Base-by-base conservation (phyloP, 331 rosid genomes). In the Stylosanthes scabra region DNA sequence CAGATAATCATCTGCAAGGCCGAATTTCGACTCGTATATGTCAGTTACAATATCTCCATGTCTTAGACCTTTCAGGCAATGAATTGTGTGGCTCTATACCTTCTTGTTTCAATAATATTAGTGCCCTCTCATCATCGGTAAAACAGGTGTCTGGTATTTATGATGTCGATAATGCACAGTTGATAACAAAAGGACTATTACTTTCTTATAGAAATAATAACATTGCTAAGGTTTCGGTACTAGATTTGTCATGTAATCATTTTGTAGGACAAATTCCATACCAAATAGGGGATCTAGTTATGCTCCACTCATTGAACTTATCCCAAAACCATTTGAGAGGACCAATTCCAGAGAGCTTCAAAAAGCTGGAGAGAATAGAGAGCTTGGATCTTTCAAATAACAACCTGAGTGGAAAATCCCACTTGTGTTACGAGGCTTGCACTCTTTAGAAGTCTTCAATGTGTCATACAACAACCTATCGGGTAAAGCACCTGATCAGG, bases 351-450 rank as follows among this genome's bases (percentile, higher is more conserved):
- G n/a, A 59, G 29, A 72, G 51, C 50, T 47, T 72, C 6, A 59
- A 46, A 2, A 59, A 59, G 15, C 13, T 72, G 37, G 2, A 28
- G 15, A 37, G 7, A 7, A 60, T 72, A 29, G 77, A 71, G 47
- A 71, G 76, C 58, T 45, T 71, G 46, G 67, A 71, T 15, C 49
- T 68, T 68, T 68, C 72, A 9, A 31, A 31, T 34, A 68, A 68
- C 61, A 50, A 51, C 16, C 37, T 68, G 4, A 51, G 61, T 29
- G 74, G 74, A 16, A 51, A 50, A 51, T 68, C 61, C 72, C 61
- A n/a, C 37, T 51, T 68, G 49, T 31, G 0, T 34, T 68, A 16
- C 25, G 37, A 12, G 63, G 52, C 63, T 39, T 68, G 52, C 7
- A 68, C 63, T 39, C 0, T 15, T 40, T 39, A 5, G 0, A 52